These are phyloP conservation scores for Echinochloa phyllopogon DNA, from an alignment of 176 grass and related monocot species.

Conservation along the genomic window DNA sequence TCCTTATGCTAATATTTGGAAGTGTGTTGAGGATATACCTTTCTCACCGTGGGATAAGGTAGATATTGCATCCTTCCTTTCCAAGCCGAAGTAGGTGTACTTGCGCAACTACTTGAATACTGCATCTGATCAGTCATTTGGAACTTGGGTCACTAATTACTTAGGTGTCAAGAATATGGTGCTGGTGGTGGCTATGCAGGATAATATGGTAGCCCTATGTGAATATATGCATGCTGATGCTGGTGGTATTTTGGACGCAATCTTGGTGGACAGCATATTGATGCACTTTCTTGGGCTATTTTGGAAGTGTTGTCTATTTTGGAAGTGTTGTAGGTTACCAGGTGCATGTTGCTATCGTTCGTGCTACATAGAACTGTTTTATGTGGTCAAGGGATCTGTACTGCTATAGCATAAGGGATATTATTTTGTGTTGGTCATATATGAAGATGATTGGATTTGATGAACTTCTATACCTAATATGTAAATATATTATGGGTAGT, in stretches of 20 bases:
- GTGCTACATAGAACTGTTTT: no score
- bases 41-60: background rate
- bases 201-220: background rate
- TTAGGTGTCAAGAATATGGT: background rate
- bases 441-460: no score
- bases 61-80: background rate
- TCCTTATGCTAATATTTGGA: background rate
- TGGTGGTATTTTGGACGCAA: background rate
- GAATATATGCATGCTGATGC: background rate
- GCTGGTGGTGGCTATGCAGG: background rate
- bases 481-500: no score
- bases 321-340: no score
- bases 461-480: no score
- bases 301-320: no score
- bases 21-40: background rate
- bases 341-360: no score
- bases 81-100: background rate
- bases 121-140: background rate
- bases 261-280: background rate
- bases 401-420: no score
- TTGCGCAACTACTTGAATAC: background rate
- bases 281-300: background rate
- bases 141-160: background rate
- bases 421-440: no score
- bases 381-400: no score